Evolutionary conservation across 805 yeast genomes (phyloP).

Genomic region (Candida sanyiensis): DNA sequence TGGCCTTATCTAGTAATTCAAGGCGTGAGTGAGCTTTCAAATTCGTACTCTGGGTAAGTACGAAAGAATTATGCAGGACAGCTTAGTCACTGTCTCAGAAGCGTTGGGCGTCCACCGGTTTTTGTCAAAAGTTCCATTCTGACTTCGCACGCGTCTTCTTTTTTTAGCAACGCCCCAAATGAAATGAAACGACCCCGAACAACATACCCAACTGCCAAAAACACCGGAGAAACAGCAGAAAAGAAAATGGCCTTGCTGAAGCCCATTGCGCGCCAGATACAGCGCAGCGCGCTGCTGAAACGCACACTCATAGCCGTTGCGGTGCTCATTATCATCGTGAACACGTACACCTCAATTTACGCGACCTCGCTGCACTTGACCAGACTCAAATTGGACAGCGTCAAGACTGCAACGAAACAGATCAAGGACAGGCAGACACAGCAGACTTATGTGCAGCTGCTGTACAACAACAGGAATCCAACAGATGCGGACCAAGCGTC

Average conservation of each 20-base stretch:
- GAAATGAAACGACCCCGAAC: neutral
- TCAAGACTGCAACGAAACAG: neutral
- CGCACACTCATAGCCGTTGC: neutral
- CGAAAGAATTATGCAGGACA: no score
- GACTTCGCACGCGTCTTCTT: no score
- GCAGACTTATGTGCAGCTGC: constrained; percentile 1
- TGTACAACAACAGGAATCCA: neutral
- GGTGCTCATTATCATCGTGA: neutral
- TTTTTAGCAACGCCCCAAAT: no score
- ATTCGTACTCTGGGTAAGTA: no score
- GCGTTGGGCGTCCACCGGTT: no score
- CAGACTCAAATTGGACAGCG: neutral
- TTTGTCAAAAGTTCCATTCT: no score
- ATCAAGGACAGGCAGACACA: neutral
- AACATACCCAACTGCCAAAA: neutral
- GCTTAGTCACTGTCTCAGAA: no score
- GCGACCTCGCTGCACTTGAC: constrained; percentile 1
- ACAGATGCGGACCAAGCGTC: neutral
- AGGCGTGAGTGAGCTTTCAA: no score
- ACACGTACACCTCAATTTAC: constrained; percentile 7
- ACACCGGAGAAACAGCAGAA: neutral
- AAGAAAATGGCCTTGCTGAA: constrained; percentile 1
- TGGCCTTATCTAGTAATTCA: no score
- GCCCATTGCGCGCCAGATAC: constrained; percentile 1
- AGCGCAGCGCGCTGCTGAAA: constrained; percentile 2